Evolutionary conservation across 768 basidiomycete genomes (phyloP).

Genomic region (Suillus lakei): DNA sequence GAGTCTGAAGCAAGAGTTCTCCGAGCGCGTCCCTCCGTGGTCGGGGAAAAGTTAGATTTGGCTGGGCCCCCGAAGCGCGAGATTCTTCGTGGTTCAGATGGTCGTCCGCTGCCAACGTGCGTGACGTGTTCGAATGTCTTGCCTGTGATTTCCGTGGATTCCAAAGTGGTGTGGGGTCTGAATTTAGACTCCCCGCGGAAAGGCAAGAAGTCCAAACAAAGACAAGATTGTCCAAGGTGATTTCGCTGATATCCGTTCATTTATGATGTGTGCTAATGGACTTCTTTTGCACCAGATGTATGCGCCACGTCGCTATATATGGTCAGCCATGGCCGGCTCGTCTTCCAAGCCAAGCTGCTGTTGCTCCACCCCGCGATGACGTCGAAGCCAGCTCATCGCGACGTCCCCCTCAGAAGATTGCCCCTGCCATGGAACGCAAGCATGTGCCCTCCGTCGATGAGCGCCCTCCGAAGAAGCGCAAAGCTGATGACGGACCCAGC

Average conservation of each 20-base stretch:
- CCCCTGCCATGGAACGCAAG: constrained; percentile 60
- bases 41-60: constrained; percentile 39
- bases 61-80: constrained; percentile 46
- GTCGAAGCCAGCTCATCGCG: constrained; percentile 38
- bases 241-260: constrained; percentile 27
- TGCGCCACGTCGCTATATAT: constrained; percentile 83
- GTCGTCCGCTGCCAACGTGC: constrained; percentile 72
- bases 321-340: constrained; percentile 73
- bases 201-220: constrained; percentile 61
- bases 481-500: constrained; percentile 41
- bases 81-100: constrained; percentile 62
- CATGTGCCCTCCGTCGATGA: constrained; percentile 48
- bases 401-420: constrained; percentile 55
- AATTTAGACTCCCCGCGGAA: constrained; percentile 49
- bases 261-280: constrained; percentile 13
- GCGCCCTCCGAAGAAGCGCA: constrained; percentile 53
- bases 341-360: constrained; percentile 46
- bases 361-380: constrained; percentile 53
- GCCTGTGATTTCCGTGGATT: constrained; percentile 78
- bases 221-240: constrained; percentile 78
- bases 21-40: constrained; percentile 50
- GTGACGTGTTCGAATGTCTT: constrained; percentile 71
- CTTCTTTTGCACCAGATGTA: constrained; percentile 53
- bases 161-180: constrained; percentile 76
- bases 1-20: constrained; percentile 53